Conservation (phyloP, 371 early-diverging fungal genomes). For the Mortierella sp. region DNA sequence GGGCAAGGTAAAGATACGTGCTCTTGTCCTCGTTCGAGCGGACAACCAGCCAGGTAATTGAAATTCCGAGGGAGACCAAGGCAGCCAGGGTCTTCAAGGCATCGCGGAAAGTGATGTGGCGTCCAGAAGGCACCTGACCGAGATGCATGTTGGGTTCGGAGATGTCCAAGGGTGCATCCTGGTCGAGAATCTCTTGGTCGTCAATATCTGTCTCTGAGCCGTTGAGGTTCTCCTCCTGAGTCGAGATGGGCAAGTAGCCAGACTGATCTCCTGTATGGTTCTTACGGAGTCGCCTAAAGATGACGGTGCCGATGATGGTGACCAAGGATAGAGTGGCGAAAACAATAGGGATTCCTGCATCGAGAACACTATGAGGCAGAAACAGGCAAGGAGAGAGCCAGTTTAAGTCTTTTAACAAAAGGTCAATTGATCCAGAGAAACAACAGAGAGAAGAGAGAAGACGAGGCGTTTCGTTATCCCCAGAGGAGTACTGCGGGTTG, state of each 20-base stretch:
- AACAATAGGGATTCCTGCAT: slow-evolving; percentile 43
- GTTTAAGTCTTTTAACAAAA: not conserved
- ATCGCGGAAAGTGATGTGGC: slow-evolving; percentile 46
- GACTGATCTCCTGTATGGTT: slow-evolving; percentile 44
- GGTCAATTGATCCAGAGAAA: not conserved
- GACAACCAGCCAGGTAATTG: slow-evolving; percentile 37
- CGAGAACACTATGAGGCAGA: slow-evolving; percentile 33
- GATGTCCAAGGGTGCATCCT: slow-evolving; percentile 14
- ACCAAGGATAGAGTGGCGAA: slow-evolving; percentile 29
- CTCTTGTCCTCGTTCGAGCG: slow-evolving; percentile 36
- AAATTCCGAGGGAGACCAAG: slow-evolving; percentile 33
- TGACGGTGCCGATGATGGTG: slow-evolving; percentile 22
- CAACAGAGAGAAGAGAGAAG: not conserved
- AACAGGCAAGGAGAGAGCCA: not conserved
- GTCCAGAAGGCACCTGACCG: slow-evolving; percentile 52
- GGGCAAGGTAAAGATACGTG: slow-evolving; percentile 45
- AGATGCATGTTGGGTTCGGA: slow-evolving; percentile 23
- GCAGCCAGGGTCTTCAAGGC: slow-evolving; percentile 39
- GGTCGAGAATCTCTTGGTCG: slow-evolving; percentile 34
- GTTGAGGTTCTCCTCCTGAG: slow-evolving; percentile 29
- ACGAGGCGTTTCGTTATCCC: not conserved
- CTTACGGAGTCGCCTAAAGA: slow-evolving; percentile 28
- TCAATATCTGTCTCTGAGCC: slow-evolving; percentile 36
- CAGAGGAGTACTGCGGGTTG: not conserved
- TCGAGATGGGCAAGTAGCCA: slow-evolving; percentile 40